Evolutionary conservation across 768 basidiomycete genomes (phyloP).

Genomic region (Pisolithus tinctorius): DNA sequence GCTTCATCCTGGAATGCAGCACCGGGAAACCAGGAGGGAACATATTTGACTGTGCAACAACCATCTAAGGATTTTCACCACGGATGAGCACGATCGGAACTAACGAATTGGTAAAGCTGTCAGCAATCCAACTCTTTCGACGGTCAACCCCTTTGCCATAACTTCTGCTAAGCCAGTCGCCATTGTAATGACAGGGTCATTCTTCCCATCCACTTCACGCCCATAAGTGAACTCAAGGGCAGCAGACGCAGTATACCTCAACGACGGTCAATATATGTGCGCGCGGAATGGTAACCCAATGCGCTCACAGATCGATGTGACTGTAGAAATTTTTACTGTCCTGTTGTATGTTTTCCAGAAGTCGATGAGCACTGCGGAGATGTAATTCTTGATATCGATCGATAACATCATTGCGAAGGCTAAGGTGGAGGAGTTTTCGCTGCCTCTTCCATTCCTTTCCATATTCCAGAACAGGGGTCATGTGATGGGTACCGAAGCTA

Average conservation of each 20-base stretch:
- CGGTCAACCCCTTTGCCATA: constrained; percentile 10
- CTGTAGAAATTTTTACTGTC: constrained; percentile 12
- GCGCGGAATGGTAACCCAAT: neutral
- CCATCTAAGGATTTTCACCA: neutral
- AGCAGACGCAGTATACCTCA: constrained; percentile 21
- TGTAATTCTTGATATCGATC: constrained; percentile 30
- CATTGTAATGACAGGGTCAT: constrained; percentile 18
- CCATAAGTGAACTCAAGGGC: constrained; percentile 24
- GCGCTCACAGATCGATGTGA: constrained; percentile 20
- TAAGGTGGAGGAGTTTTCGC: constrained; percentile 9
- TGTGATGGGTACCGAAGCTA: constrained; percentile 7
- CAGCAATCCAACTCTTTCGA: constrained; percentile 18
- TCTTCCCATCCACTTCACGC: constrained; percentile 12
- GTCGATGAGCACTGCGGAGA: constrained; percentile 21
- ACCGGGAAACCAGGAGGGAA: constrained; percentile 21
- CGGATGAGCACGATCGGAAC: constrained; percentile 3
- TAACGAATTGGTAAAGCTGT: constrained; percentile 21
- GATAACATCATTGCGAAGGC: constrained; percentile 2
- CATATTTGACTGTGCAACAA: constrained; percentile 12
- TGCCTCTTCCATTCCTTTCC: constrained; percentile 12
- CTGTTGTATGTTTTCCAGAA: constrained; percentile 27
- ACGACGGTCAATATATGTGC: neutral
- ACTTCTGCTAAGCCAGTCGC: constrained; percentile 11
- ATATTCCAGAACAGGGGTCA: constrained; percentile 6
- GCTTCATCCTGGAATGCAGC: neutral